Evolutionary conservation across 2,329 filamentous ascomycete genomes (phyloP), one percentile per base, ranked within the genome.

Genomic region (Nannizzia gypsea): DNA sequence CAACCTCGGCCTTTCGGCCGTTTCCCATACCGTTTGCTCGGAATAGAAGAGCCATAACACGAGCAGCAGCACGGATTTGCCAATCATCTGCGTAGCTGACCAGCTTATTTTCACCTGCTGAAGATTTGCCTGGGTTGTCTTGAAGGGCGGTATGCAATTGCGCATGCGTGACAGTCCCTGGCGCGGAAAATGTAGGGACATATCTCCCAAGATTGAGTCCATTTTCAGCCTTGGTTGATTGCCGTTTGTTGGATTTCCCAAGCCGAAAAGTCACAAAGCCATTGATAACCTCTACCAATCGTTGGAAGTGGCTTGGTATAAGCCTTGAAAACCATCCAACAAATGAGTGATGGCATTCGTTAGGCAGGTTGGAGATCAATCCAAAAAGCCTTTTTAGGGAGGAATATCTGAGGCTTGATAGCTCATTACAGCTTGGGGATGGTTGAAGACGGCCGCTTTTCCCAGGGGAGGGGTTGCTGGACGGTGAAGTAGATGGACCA

Each of bases 351-450:
- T 95, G 90, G 65, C 88, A 91, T 61, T 86, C 81, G 61, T 83
- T 82, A 0, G 89, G 81, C 11, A 88, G 78, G 70, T 95, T 89
- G 1, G 89, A 87, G 24, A 95, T 69, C 8, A 96, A 75, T 0
- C 91, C 91, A 26, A 95, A 72, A 42, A 95, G 85, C 40, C 91
- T 83, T 71, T 96, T 96, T 66, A 95, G 83, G 58, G 96, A 87
- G 3, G 87, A 87, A 1, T 88, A 90, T 72, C 95, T 88, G 61
- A 88, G 83, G 1, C 85, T 86, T 26, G 82, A 78, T 24, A 56
- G 26, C n/a, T 54, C 50, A 17, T 9, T 20, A 11, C 28, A 15
- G 11, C 50, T 9, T 17, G 50, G 1, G 17, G 50, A 9, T 13
- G n/a, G 50, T 11, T 50, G 44, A 26, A 24, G 28, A 17, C 73